Conservation (phyloP, 331 rosid species). For the Quercus lobata region DNA sequence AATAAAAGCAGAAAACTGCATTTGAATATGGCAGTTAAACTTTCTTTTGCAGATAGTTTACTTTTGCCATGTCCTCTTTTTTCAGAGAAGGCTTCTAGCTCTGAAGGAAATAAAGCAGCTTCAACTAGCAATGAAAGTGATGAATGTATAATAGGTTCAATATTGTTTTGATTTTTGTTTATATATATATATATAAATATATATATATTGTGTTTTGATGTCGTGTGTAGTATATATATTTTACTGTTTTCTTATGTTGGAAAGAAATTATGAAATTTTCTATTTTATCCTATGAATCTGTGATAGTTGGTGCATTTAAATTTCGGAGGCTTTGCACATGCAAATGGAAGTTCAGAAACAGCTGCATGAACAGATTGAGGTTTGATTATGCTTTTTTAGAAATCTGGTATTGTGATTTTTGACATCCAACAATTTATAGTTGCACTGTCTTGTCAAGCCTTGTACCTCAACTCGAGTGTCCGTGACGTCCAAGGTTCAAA, state of each 20-base stretch:
- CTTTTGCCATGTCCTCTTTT: background rate
- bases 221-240: background rate
- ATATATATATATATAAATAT: too few relatives aligned
- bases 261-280: background rate
- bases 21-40: background rate
- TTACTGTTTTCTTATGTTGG: background rate
- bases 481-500: too few relatives aligned
- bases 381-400: background rate
- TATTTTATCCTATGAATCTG: background rate
- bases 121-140: conserved; percentile 19
- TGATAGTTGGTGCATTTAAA: conserved; percentile 18
- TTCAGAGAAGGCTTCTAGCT: conserved; percentile 25
- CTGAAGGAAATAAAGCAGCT: conserved; percentile 32
- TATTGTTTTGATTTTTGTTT: background rate
- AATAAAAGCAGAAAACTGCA: background rate
- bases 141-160: conserved; percentile 31
- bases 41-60: background rate
- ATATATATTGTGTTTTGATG: background rate
- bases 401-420: background rate
- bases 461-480: too few relatives aligned
- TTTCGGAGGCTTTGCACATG: conserved; percentile 37
- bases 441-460: too few relatives aligned
- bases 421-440: background rate
- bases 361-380: conserved; percentile 44
- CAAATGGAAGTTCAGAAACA: conserved; percentile 48